Conservation (phyloP, 805 yeast genomes). For the Starmerella davenportii region DNA sequence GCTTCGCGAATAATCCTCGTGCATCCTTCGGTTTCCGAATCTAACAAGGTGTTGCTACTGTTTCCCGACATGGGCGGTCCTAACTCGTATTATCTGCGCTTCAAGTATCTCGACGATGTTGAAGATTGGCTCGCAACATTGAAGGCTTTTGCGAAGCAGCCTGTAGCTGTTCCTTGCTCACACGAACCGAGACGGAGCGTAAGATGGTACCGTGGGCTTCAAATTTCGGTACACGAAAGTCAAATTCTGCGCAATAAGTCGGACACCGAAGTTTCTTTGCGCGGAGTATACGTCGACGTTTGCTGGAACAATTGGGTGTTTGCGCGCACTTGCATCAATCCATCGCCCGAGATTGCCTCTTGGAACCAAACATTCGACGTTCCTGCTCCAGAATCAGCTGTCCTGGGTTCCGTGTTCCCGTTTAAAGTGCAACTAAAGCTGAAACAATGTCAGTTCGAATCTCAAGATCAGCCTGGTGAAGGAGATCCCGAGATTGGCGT, state of each 20-base stretch:
- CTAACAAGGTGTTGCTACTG: slow-evolving; percentile 10
- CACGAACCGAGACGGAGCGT: slow-evolving; percentile 10
- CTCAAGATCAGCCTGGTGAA: background rate
- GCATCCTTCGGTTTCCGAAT: slow-evolving; percentile 12
- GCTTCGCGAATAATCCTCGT: slow-evolving; percentile 9
- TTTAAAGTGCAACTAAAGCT: slow-evolving; percentile 11
- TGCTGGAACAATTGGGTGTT: slow-evolving; percentile 55
- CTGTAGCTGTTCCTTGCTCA: slow-evolving; percentile 15
- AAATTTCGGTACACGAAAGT: background rate
- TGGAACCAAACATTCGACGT: slow-evolving; percentile 65
- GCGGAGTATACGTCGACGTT: slow-evolving; percentile 46
- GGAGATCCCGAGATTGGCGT: background rate
- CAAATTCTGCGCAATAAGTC: background rate
- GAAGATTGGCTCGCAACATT: slow-evolving; percentile 22
- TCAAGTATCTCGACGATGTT: slow-evolving; percentile 16
- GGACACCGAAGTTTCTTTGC: slow-evolving; percentile 3
- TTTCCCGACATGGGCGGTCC: slow-evolving; percentile 17
- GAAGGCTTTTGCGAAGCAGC: slow-evolving; percentile 16
- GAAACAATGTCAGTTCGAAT: background rate
- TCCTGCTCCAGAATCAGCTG: slow-evolving; percentile 34
- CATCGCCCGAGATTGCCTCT: slow-evolving; percentile 40
- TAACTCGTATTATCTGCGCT: slow-evolving; percentile 16
- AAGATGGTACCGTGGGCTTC: slow-evolving; percentile 6
- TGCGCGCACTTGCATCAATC: slow-evolving; percentile 53
- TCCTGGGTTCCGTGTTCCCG: slow-evolving; percentile 16